phyloP scores from a whole-genome alignment of 2,329 filamentous ascomycete species.

The Aureobasidium mangrovei region DNA sequence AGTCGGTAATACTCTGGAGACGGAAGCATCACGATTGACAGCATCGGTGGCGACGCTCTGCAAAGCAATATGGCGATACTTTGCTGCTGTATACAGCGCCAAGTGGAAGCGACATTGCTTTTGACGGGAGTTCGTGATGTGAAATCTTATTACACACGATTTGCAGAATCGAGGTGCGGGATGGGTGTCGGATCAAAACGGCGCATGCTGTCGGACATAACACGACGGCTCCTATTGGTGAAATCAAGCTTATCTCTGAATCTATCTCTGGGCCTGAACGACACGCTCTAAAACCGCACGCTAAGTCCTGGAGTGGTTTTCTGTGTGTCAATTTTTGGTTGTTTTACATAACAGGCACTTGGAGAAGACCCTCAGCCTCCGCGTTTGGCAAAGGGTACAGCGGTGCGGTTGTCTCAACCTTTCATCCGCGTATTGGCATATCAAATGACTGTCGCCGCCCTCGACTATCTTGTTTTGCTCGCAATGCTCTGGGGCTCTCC shows the following conservation, averaged over 20 bases:
- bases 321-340: constrained; percentile 5
- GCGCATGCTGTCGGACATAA: neutral
- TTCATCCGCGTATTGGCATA: constrained; percentile 12
- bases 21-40: neutral
- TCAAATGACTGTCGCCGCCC: constrained; percentile 29
- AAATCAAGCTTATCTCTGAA: constrained; percentile 5
- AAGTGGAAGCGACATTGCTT: constrained; percentile 7
- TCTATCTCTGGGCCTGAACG: constrained; percentile 5
- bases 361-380: neutral
- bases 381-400: constrained; percentile 3
- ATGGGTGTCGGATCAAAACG: constrained; percentile 6
- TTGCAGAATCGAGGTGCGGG: constrained; percentile 5
- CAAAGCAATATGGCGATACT: neutral
- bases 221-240: neutral
- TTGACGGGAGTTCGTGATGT: neutral
- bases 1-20: no score
- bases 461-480: constrained; percentile 27
- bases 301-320: constrained; percentile 9
- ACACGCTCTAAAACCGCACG: neutral
- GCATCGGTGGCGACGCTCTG: neutral
- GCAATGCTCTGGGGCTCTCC: constrained; percentile 23
- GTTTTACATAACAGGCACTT: constrained; percentile 5
- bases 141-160: constrained; percentile 11
- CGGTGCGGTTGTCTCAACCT: constrained; percentile 11
- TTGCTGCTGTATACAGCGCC: neutral